Conservation (phyloP, 768 basidiomycete species). For the Leccinum disarticulatum region DNA sequence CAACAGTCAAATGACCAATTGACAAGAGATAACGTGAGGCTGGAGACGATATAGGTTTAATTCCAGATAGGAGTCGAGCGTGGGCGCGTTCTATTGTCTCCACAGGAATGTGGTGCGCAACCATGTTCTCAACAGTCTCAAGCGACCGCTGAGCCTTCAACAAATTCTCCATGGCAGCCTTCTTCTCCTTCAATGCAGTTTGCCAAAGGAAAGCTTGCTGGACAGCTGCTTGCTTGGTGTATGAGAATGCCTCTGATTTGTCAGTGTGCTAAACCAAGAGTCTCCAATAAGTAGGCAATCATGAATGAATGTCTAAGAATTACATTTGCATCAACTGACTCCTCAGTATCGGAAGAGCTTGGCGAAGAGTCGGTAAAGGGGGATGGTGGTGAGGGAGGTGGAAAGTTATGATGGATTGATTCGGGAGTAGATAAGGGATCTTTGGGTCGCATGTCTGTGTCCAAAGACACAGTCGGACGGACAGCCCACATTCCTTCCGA, state of each 20-base stretch:
- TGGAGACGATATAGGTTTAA: neutral
- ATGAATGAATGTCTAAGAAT: neutral
- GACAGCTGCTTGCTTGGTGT: neutral
- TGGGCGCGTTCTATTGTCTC: neutral
- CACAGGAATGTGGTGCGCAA: neutral
- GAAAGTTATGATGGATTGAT: neutral
- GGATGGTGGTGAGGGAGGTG: neutral
- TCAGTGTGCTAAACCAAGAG: neutral
- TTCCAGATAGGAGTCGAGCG: neutral
- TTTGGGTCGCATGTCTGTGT: neutral
- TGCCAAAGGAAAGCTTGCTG: neutral
- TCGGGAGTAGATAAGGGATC: neutral
- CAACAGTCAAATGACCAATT: neutral
- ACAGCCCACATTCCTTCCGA: neutral
- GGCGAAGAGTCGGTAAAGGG: neutral
- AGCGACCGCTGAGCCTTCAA: neutral
- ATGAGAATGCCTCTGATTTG: neutral
- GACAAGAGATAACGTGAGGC: neutral
- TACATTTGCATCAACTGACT: neutral
- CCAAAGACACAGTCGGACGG: neutral
- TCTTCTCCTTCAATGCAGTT: neutral
- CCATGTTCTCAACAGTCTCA: neutral
- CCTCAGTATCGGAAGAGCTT: neutral
- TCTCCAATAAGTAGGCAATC: neutral
- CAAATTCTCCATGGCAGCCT: neutral